Base-by-base conservation (phyloP, 768 basidiomycete genomes). In the Rhodosporidiobolus odoratus region DNA sequence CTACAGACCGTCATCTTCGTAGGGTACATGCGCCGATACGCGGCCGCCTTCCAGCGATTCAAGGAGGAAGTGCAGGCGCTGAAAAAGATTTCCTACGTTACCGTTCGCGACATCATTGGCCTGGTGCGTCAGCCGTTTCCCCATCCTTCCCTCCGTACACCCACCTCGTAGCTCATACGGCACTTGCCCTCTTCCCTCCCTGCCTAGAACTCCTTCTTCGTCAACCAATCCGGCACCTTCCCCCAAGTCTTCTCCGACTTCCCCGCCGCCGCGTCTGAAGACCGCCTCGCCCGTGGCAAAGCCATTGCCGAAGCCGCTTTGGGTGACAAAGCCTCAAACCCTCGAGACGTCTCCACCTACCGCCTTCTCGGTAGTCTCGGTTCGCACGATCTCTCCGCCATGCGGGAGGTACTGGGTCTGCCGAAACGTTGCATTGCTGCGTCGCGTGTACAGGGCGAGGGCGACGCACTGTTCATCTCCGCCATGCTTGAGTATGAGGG, bases 1-100 rank as follows among this genome's bases (percentile, higher is more conserved):
- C 58, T 68, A 12, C 58, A 65, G 63, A 47, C 47, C 30, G 50
- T 43, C 23, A 59, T 77, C 32, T 77, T 79, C 37, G 72, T 78
- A 21, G 78, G 78, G 15, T 78, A 78, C 66, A 79, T 79, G 78
- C 60, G 78, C 38, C 65, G 78, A 19, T 79, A 77, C 59, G 78
- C 78, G 8, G 43, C 65, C 1, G 78, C 78, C 9, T 73, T 75
- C 54, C 45, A 71, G 37, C 65, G 71, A 40, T 56, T 75, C 45
- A 77, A 77, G 66, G 69, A 79, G 58, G 68, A 68, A 25, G 69
- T 79, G 35, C 37, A 73, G 48, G 73, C 64, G 27, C 63, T 75
- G 38, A 61, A 68, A 25, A 52, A 52, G 47, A 77, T 79, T 52
- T 73, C 74, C 34, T 76, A 77, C 70, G 74, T 73, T 25, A 48